Percentiles rank a stretch among this genome's conserved stretches.
Conservation (phyloP, 1,284 basidiomycete species). For the Puccinia triticina region DNA sequence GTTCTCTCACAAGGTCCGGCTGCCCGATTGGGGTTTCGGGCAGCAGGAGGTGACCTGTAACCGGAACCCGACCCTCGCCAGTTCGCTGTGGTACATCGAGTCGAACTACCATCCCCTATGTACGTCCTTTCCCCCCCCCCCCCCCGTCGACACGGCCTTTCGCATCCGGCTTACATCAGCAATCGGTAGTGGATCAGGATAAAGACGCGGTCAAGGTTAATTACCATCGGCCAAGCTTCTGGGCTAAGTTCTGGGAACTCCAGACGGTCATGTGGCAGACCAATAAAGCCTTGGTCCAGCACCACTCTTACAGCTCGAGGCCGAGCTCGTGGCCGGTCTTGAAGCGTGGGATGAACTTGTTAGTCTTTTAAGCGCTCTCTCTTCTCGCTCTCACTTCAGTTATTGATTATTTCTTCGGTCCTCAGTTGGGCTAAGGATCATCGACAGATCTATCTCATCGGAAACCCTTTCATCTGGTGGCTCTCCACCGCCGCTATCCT, state of each 20-base stretch:
- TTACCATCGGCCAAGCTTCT: conserved; percentile 74
- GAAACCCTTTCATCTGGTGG: conserved; percentile 94
- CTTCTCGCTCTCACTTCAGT: not conserved
- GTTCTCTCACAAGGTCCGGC: conserved; percentile 95
- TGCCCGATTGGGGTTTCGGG: conserved; percentile 96
- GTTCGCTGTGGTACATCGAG: conserved; percentile 94
- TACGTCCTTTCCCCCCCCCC: conserved; percentile 62
- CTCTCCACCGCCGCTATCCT: conserved; percentile 73
- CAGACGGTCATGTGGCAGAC: conserved; percentile 98
- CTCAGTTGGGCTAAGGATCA: conserved; percentile 95
- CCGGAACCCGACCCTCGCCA: conserved; percentile 86
- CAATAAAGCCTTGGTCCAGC: conserved; percentile 89
- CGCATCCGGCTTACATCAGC: not conserved
- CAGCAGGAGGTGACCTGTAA: conserved; percentile 98
- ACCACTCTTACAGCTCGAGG: conserved; percentile 91
- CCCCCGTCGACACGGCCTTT: not conserved
- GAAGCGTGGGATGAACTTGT: conserved; percentile 75
- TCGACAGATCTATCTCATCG: conserved; percentile 89
- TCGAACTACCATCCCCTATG: conserved; percentile 76
- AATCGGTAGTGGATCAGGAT: conserved; percentile 65
- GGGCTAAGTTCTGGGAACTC: conserved; percentile 86
- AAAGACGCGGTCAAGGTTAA: conserved; percentile 78
- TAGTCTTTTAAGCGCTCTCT: conserved; percentile 7
- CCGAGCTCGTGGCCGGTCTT: conserved; percentile 86
- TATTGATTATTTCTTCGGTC: conserved; percentile 29